phyloP scores from a whole-genome alignment of 2,329 filamentous ascomycete species.

The Aspergillus arachidicola region DNA sequence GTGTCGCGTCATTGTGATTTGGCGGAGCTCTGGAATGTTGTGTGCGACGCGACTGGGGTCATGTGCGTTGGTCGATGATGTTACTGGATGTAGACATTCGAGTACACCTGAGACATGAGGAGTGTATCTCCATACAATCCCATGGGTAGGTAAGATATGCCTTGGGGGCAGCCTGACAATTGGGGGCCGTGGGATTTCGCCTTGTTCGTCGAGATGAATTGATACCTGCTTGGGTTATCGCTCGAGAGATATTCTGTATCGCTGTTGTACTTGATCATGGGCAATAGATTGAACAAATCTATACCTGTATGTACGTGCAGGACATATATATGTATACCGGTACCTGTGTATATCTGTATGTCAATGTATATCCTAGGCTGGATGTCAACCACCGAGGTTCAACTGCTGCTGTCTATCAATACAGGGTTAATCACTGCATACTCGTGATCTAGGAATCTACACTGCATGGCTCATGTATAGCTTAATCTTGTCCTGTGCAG shows the following conservation, averaged over 20 bases:
- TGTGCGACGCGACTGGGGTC: background rate
- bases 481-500: background rate
- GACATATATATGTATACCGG: background rate
- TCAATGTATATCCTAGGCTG: background rate
- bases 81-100: background rate
- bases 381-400: background rate
- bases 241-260: background rate
- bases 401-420: background rate
- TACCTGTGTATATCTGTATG: background rate
- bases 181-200: background rate
- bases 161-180: background rate
- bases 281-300: background rate
- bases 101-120: background rate
- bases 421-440: background rate
- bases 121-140: too few species aligned
- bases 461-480: conserved; percentile 1
- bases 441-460: background rate
- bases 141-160: background rate
- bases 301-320: background rate
- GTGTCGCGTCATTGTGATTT: background rate
- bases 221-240: background rate
- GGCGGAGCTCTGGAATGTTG: conserved; percentile 1
- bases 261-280: background rate
- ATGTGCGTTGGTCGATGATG: conserved; percentile 1
- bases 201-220: background rate